These are phyloP conservation scores for Haplosporangium gracile DNA, from an alignment of 192 early-diverging fungal genomes.

Conservation along the genomic window DNA sequence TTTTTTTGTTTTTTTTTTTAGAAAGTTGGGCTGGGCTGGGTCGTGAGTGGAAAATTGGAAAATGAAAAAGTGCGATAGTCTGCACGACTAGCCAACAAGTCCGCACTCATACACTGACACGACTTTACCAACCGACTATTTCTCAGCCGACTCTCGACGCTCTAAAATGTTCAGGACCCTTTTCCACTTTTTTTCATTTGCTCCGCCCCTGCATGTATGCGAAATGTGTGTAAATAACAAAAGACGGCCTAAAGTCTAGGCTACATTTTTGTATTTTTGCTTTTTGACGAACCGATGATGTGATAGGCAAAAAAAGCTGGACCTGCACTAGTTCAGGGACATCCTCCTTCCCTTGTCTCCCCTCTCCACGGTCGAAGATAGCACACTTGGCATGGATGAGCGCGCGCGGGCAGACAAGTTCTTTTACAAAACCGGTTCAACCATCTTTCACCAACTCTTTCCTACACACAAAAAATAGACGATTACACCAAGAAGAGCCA, in stretches of 20 bases:
- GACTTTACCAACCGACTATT: background rate
- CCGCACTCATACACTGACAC: background rate
- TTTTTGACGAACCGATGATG: background rate
- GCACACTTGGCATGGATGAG: no score
- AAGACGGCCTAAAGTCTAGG: background rate
- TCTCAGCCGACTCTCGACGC: background rate
- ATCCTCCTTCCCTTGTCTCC: background rate
- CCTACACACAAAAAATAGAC: no score
- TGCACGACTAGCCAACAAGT: slow-evolving; percentile 3
- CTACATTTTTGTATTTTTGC: background rate
- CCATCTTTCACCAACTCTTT: no score
- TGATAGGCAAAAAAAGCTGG: background rate
- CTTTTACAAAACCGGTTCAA: no score
- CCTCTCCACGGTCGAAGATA: background rate
- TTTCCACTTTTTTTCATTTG: background rate
- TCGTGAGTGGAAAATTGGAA: background rate
- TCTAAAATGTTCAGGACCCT: background rate
- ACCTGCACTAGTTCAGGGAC: background rate
- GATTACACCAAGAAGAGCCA: no score
- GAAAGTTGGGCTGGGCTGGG: background rate
- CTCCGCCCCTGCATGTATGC: background rate
- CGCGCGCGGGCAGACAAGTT: no score
- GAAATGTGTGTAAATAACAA: background rate
- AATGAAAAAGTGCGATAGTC: background rate
- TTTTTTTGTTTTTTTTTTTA: background rate